Evolutionary conservation across 495 filamentous ascomycete species (phyloP).

Genomic region (Daldinia concentrica): DNA sequence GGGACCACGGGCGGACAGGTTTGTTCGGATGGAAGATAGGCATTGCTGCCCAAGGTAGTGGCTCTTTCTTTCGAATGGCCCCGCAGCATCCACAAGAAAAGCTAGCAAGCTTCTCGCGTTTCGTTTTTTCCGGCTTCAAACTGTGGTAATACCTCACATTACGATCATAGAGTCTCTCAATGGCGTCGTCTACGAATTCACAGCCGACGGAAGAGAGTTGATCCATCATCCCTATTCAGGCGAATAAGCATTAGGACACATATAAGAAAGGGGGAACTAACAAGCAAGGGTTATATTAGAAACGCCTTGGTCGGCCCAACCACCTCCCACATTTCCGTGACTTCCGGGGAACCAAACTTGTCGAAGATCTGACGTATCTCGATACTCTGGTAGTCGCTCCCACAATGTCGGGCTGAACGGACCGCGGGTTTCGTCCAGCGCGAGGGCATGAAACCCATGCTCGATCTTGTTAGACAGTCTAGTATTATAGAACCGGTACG

Average conservation of each 20-base stretch:
- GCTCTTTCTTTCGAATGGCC: slow-evolving; percentile 3
- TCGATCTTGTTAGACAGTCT: slow-evolving; percentile 65
- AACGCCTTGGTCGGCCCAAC: slow-evolving; percentile 59
- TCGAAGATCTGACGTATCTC: slow-evolving; percentile 62
- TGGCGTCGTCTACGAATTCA: slow-evolving; percentile 61
- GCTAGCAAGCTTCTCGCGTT: slow-evolving; percentile 24
- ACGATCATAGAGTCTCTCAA: slow-evolving; percentile 60
- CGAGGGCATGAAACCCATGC: slow-evolving; percentile 78
- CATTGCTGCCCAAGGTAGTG: slow-evolving; percentile 55
- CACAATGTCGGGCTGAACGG: slow-evolving; percentile 74
- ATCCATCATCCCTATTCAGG: slow-evolving; percentile 69
- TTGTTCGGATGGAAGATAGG: slow-evolving; percentile 58
- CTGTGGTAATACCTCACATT: slow-evolving; percentile 57
- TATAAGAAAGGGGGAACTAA: slow-evolving; percentile 45
- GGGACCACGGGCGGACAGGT: slow-evolving; percentile 65
- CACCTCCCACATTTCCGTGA: slow-evolving; percentile 74
- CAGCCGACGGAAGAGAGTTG: slow-evolving; percentile 70
- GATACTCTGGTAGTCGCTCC: slow-evolving; percentile 53
- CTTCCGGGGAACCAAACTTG: slow-evolving; percentile 79
- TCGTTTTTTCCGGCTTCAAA: slow-evolving; percentile 38
- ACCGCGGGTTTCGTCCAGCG: slow-evolving; percentile 71
- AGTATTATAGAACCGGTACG: slow-evolving; percentile 68
- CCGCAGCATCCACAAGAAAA: slow-evolving; percentile 13
- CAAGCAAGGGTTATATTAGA: slow-evolving; percentile 74
- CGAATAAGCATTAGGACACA: not conserved